A percentile compares a stretch with the other conserved stretches of the same genome.
phyloP scores from a whole-genome alignment of 2,329 filamentous ascomycete species.

The Akanthomyces uredinophilus region DNA sequence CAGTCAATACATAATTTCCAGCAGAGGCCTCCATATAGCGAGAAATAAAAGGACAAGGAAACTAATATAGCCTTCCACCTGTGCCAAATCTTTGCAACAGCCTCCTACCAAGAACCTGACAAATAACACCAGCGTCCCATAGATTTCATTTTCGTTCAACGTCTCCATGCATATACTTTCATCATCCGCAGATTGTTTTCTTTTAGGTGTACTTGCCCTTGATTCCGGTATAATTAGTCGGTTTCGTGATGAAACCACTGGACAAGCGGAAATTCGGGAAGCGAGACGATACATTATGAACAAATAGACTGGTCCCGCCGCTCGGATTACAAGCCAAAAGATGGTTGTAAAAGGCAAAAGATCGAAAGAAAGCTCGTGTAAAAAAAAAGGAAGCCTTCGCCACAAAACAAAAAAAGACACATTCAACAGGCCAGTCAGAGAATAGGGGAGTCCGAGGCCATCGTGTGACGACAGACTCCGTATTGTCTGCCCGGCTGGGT shows the following conservation, averaged over 20 bases:
- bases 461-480: background rate
- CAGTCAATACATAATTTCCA: constrained; percentile 6
- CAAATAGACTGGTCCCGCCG: background rate
- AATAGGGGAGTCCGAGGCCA: background rate
- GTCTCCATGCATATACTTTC: background rate
- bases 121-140: background rate
- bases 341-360: background rate
- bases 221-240: too few relatives aligned
- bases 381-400: background rate
- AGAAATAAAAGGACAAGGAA: background rate
- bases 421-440: constrained; percentile 4
- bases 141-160: background rate
- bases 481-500: background rate
- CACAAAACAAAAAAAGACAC: background rate
- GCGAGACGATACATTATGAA: background rate
- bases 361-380: background rate
- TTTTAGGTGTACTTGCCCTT: background rate
- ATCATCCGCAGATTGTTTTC: background rate
- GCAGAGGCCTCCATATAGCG: background rate
- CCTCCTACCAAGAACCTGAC: background rate
- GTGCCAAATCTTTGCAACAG: background rate
- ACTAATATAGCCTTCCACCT: background rate
- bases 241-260: background rate
- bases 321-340: background rate
- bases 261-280: background rate